Evolutionary conservation across 441 rosid species (phyloP).

Genomic region (Bocquillonia castaneifolia): DNA sequence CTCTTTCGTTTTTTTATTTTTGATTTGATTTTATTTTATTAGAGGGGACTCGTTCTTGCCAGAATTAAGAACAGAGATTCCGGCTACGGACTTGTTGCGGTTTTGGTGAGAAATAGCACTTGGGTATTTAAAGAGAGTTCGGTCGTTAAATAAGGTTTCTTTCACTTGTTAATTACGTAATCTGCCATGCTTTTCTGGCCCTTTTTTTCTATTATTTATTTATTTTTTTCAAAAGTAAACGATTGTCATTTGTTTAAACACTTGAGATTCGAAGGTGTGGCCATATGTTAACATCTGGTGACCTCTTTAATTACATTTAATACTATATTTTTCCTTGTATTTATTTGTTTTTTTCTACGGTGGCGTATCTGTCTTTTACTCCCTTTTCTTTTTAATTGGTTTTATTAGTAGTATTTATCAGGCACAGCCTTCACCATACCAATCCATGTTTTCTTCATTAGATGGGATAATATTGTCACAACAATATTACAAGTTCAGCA

Average conservation of each 20-base stretch:
- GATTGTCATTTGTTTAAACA: slow-evolving; percentile 12
- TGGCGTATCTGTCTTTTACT: too few relatives aligned
- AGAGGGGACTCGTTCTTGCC: slow-evolving; percentile 7
- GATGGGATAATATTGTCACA: too few relatives aligned
- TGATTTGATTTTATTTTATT: neutral
- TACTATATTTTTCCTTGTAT: too few relatives aligned
- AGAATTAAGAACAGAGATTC: neutral
- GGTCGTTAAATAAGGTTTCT: slow-evolving; percentile 15
- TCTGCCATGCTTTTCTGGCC: neutral
- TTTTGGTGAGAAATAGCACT: slow-evolving; percentile 13
- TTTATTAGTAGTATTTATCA: too few relatives aligned
- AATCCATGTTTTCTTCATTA: too few relatives aligned
- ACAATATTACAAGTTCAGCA: too few relatives aligned
- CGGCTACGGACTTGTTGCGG: slow-evolving; percentile 2
- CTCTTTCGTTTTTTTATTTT: too few relatives aligned
- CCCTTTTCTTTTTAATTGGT: too few relatives aligned
- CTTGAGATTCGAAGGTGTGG: neutral
- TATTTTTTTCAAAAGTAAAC: slow-evolving; percentile 24
- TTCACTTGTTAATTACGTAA: slow-evolving; percentile 21
- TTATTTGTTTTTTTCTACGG: too few relatives aligned
- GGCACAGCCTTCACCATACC: too few relatives aligned
- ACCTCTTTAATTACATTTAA: too few relatives aligned
- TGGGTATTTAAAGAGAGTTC: slow-evolving; percentile 19
- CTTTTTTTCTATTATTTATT: neutral
- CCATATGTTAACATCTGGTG: too few relatives aligned